Base-by-base conservation (phyloP, 129 eudicot genomes). In the Chrysanthemum makinoi region DNA sequence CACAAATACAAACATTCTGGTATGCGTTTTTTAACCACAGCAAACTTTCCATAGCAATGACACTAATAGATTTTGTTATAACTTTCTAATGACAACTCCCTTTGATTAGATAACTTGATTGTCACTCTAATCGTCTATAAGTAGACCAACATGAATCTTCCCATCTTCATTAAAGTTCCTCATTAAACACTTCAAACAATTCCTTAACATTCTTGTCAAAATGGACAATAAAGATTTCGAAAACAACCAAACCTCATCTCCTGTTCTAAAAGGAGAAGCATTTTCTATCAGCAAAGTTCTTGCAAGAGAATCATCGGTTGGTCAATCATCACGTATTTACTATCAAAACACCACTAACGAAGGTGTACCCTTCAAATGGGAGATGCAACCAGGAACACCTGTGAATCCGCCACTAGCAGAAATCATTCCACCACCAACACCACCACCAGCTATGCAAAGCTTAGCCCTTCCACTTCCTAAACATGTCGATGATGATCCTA, bases 301-400 rank as follows among this genome's bases (percentile, higher is more conserved):
- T 0, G 64, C 89, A 6, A 74, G 98, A 70, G 81, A 86, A 33
- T 73, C 89, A 15, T 86, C 90, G 0, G 80, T 80, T 0, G 91
- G 95, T 7, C 82, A 84, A 80, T 89, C 96, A 10, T 93, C 96
- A 3, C 82, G 91, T 30, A 79, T 83, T 0, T 86, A 81, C 70
- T 87, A 87, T 35, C 85, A 89, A 7, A 61, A 61, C 59, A 66
- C 82, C 13, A 66, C 82, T 18, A 80, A 80, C 3, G 89, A 85
- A 82, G 96, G 96, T 1, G 92, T 92, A 10, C 95, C 96, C 10
- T 89, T 89, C 52, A 75, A 76, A 20, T 93, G 98, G 96, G 98
- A 93, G 67, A 75, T 56, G 81, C 86, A 77, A 60, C 98, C 98
- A 2, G 98, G 98, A 44, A 89, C 86, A 2, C 84, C 98, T 14